Percentiles rank a stretch among this genome's conserved stretches.
Evolutionary conservation across 2,329 filamentous ascomycete species (phyloP).

Genomic region (Fusarium piperis): DNA sequence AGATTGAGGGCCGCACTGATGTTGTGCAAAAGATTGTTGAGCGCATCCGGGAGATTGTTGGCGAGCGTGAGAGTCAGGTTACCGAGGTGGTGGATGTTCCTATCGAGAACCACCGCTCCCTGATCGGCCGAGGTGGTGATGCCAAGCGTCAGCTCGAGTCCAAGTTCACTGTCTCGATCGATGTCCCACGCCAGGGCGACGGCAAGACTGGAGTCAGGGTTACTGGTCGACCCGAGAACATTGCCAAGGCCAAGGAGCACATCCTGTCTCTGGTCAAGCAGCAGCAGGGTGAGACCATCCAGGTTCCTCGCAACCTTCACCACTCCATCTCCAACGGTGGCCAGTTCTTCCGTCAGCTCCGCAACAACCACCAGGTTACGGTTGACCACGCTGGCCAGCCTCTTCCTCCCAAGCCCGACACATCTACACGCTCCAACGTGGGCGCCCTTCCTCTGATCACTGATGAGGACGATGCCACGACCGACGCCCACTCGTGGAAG

Average conservation of each 20-base stretch:
- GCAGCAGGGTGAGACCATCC: conserved; percentile 87
- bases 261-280: conserved; percentile 83
- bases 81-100: conserved; percentile 84
- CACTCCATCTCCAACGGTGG: conserved; percentile 88
- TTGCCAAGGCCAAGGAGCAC: conserved; percentile 87
- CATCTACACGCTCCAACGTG: conserved; percentile 65
- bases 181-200: conserved; percentile 90
- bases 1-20: conserved; percentile 83
- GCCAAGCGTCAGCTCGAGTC: conserved; percentile 85
- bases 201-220: conserved; percentile 88
- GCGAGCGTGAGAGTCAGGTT: conserved; percentile 84
- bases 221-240: conserved; percentile 78
- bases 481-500: conserved; percentile 84
- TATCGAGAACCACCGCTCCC: conserved; percentile 85
- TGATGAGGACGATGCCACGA: conserved; percentile 74
- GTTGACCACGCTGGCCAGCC: conserved; percentile 89
- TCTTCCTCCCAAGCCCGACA: conserved; percentile 74
- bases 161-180: conserved; percentile 85
- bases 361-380: conserved; percentile 86
- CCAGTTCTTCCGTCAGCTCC: conserved; percentile 90
- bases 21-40: conserved; percentile 90
- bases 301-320: conserved; percentile 84
- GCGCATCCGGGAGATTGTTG: conserved; percentile 82
- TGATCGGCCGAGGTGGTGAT: conserved; percentile 94
- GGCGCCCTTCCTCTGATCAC: conserved; percentile 88